Conservation (phyloP, 2,329 filamentous ascomycete genomes). For the Chaetomium globosum region DNA sequence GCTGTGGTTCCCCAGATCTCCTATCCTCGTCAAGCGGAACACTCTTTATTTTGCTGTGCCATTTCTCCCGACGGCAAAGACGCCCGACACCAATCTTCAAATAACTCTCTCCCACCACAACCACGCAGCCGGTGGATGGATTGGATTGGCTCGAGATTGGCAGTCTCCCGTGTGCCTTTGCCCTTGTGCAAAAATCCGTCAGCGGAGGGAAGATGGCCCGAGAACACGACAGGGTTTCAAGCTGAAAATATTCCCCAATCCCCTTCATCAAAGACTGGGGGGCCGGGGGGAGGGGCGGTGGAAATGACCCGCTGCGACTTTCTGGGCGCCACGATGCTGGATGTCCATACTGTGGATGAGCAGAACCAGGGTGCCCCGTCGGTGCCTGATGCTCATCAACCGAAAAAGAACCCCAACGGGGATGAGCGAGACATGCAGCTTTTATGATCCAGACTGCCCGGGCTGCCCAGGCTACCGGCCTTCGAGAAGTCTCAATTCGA, state of each 20-base stretch:
- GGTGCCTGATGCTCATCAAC: neutral
- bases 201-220: constrained; percentile 12
- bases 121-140: neutral
- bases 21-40: neutral
- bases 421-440: neutral
- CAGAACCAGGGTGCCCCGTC: neutral
- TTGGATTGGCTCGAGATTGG: no score
- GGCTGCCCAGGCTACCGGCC: no score
- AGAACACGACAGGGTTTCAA: neutral
- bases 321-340: neutral
- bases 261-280: neutral
- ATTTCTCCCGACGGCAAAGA: neutral
- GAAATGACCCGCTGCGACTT: constrained; percentile 4
- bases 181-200: neutral
- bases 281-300: constrained; percentile 2
- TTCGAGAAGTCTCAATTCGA: no score
- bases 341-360: neutral
- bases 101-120: neutral
- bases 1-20: neutral
- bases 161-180: neutral
- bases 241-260: neutral
- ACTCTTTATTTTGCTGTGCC: neutral
- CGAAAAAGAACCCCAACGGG: neutral
- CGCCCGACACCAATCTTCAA: neutral
- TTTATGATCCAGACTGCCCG: no score